Conservation (phyloP, 345 rosid species). For the Corymbia maculata region DNA sequence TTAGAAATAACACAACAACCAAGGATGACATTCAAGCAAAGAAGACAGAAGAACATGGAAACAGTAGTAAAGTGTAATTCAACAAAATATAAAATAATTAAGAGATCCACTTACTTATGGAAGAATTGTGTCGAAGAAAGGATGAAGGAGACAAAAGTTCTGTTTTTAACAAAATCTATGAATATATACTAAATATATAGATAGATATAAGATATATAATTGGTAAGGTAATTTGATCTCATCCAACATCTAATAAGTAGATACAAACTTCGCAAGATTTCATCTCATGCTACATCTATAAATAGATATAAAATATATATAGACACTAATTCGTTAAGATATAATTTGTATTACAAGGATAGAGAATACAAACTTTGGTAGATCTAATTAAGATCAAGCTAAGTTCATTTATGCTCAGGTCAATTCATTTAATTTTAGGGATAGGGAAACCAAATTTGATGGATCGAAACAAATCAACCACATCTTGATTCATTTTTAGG, state of each 20-base stretch:
- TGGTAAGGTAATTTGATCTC: neutral
- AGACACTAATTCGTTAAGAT: neutral
- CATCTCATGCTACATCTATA: neutral
- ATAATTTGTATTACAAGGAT: no score
- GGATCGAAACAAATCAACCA: no score
- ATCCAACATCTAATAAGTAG: neutral
- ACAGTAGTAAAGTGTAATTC: neutral
- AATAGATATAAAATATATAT: no score
- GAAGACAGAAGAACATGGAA: neutral
- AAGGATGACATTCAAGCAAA: neutral
- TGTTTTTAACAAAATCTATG: neutral
- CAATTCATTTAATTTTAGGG: no score
- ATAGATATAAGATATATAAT: no score
- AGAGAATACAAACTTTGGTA: neutral
- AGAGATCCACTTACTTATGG: neutral
- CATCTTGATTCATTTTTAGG: neutral
- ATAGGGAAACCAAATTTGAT: neutral
- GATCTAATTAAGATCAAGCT: neutral
- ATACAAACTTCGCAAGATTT: no score
- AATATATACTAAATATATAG: neutral
- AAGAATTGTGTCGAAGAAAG: neutral
- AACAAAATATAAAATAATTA: neutral
- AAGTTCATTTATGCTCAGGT: neutral
- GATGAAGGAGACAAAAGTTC: neutral
- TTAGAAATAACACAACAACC: neutral